These are phyloP conservation scores for Triticum timopheevii DNA, from an alignment of 176 grass and related monocot genomes.

Conservation along the genomic window DNA sequence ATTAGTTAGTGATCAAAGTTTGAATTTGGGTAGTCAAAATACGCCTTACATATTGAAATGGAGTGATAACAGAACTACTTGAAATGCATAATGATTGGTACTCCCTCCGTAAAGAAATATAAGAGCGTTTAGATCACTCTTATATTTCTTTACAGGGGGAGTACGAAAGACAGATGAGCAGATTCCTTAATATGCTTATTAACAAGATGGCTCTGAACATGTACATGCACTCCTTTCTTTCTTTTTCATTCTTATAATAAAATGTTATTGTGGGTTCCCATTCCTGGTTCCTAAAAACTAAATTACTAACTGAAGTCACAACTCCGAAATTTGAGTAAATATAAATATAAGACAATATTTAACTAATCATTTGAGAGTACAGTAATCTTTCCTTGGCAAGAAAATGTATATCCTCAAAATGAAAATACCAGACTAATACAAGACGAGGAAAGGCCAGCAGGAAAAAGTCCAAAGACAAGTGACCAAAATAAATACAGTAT, in stretches of 20 bases:
- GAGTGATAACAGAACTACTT: background rate
- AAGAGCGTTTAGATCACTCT: too few relatives aligned
- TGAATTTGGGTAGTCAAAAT: background rate
- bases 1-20: constrained; percentile 3
- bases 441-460: background rate
- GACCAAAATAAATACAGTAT: background rate
- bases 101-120: too few relatives aligned
- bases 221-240: background rate
- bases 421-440: background rate
- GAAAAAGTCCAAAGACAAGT: constrained; percentile 9
- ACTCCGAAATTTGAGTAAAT: background rate
- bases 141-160: too few relatives aligned
- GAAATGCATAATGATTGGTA: background rate
- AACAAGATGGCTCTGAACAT: constrained; percentile 4
- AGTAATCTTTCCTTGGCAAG: background rate
- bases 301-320: background rate
- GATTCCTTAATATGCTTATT: constrained; percentile 14
- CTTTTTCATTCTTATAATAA: background rate
- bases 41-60: background rate
- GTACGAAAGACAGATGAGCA: background rate
- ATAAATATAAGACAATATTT: background rate
- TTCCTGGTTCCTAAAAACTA: background rate
- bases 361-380: constrained; percentile 2
- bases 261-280: background rate
- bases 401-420: background rate